These are phyloP conservation scores for Sarocladium kiliense DNA, from an alignment of 2,329 filamentous ascomycete genomes.

Conservation along the genomic window DNA sequence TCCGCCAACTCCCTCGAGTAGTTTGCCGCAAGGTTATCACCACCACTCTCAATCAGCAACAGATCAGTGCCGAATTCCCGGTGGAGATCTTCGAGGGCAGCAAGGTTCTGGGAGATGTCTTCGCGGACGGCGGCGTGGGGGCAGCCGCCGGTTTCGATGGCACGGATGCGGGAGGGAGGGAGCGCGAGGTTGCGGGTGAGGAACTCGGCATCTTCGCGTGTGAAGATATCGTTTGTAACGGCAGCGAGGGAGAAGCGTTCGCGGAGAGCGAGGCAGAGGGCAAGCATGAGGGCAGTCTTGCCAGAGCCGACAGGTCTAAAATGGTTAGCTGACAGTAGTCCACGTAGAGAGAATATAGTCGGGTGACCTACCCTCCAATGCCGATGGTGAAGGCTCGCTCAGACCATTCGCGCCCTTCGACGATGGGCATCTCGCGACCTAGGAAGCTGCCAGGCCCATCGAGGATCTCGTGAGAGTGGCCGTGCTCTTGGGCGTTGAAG, in stretches of 20 bases:
- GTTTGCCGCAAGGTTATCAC: slow-evolving; percentile 95
- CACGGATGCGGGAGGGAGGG: slow-evolving; percentile 76
- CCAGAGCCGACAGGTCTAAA: slow-evolving; percentile 87
- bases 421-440: slow-evolving; percentile 87
- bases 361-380: slow-evolving; percentile 77
- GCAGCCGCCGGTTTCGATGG: slow-evolving; percentile 96
- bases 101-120: slow-evolving; percentile 91
- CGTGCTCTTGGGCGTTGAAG: slow-evolving; percentile 65
- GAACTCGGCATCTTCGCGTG: slow-evolving; percentile 96
- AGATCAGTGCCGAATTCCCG: slow-evolving; percentile 72
- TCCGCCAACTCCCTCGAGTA: slow-evolving; percentile 93
- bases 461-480: slow-evolving; percentile 93
- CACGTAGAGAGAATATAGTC: background rate
- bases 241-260: slow-evolving; percentile 81
- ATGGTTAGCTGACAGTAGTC: background rate
- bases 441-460: slow-evolving; percentile 88
- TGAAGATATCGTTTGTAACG: slow-evolving; percentile 99
- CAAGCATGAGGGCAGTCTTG: slow-evolving; percentile 95
- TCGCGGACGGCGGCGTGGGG: slow-evolving; percentile 96
- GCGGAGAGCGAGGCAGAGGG: slow-evolving; percentile 80
- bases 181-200: slow-evolving; percentile 82
- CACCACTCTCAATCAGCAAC: slow-evolving; percentile 89
- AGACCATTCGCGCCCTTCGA: slow-evolving; percentile 80
- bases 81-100: slow-evolving; percentile 86
- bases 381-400: slow-evolving; percentile 92